phyloP scores from a whole-genome alignment of 495 filamentous ascomycete genomes.

The Penicillium steckii region DNA sequence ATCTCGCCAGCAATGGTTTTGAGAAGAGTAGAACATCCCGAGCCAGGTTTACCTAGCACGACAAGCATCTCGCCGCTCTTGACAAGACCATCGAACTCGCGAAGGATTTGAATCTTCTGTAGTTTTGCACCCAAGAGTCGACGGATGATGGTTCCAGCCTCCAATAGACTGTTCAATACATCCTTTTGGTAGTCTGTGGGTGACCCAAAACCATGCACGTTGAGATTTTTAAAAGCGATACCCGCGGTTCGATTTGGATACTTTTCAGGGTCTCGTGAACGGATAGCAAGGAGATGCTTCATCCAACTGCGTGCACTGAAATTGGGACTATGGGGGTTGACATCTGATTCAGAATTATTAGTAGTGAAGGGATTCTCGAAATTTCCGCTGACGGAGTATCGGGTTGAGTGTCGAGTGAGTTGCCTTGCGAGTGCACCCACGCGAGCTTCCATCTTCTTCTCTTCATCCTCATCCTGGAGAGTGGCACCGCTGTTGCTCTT shows the following conservation, averaged over 20 bases:
- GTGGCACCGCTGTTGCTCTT: neutral
- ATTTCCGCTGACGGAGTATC: neutral
- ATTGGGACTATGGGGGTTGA: neutral
- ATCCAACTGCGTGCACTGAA: neutral
- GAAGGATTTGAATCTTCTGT: conserved; percentile 46
- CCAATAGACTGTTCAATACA: neutral
- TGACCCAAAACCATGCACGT: conserved; percentile 1
- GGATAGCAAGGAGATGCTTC: neutral
- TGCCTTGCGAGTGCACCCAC: neutral
- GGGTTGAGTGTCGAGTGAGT: neutral
- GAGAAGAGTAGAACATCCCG: conserved; percentile 62
- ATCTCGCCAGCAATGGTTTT: conserved; percentile 67
- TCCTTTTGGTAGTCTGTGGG: conserved; percentile 3
- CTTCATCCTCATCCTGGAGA: neutral
- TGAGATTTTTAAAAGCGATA: conserved; percentile 1
- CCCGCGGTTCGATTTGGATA: conserved; percentile 1
- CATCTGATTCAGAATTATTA: neutral
- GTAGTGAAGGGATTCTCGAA: neutral
- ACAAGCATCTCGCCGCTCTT: conserved; percentile 70
- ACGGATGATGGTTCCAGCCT: neutral
- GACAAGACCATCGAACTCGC: conserved; percentile 62
- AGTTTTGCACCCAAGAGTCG: neutral
- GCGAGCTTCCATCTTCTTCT: neutral
- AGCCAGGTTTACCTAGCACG: conserved; percentile 67
- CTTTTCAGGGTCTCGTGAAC: neutral